Evolutionary conservation across 257 asterid genomes (phyloP).

Genomic region (Nicotiana obtusifolia): DNA sequence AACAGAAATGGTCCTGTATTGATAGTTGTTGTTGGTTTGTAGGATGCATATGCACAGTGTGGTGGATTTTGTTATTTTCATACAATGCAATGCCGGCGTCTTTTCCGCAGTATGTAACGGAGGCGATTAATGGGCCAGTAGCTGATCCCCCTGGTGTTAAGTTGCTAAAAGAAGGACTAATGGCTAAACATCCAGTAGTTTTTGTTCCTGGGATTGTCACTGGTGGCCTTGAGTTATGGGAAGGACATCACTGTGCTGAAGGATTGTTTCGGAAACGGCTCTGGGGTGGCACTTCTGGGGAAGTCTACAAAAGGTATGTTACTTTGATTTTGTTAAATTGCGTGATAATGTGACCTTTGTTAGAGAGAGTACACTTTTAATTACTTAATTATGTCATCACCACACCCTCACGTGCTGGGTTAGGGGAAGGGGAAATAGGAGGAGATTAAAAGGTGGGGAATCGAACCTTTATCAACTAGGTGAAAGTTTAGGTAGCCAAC

Average conservation of each 20-base stretch:
- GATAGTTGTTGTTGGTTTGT: conserved; percentile 83
- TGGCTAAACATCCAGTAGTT: conserved; percentile 61
- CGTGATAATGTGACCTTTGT: too few relatives aligned
- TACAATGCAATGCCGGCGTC: conserved; percentile 88
- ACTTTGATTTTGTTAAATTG: too few relatives aligned
- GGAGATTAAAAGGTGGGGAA: too few relatives aligned
- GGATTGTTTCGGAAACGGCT: conserved; percentile 49
- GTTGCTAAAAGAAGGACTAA: conserved; percentile 58
- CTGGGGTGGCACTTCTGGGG: conserved; percentile 58
- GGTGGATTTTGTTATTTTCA: conserved; percentile 67
- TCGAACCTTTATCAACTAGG: too few relatives aligned
- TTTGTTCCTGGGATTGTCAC: conserved; percentile 85
- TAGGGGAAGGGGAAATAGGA: too few relatives aligned
- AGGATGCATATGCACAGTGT: conserved; percentile 61
- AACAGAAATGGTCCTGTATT: conserved; percentile 61
- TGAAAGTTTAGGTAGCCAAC: too few relatives aligned
- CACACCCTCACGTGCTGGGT: too few relatives aligned
- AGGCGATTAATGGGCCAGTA: conserved; percentile 75
- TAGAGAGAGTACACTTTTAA: too few relatives aligned
- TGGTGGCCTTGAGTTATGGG: conserved; percentile 91
- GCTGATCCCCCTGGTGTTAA: conserved; percentile 90
- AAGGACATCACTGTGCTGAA: conserved; percentile 74
- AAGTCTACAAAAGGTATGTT: conserved; percentile 39
- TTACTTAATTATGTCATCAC: too few relatives aligned
- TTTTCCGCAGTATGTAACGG: conserved; percentile 82